Percentiles rank a stretch among this genome's conserved stretches.
These are phyloP conservation scores for Melaleuca alternifolia DNA, from an alignment of 345 rosid species.

Conservation along the genomic window DNA sequence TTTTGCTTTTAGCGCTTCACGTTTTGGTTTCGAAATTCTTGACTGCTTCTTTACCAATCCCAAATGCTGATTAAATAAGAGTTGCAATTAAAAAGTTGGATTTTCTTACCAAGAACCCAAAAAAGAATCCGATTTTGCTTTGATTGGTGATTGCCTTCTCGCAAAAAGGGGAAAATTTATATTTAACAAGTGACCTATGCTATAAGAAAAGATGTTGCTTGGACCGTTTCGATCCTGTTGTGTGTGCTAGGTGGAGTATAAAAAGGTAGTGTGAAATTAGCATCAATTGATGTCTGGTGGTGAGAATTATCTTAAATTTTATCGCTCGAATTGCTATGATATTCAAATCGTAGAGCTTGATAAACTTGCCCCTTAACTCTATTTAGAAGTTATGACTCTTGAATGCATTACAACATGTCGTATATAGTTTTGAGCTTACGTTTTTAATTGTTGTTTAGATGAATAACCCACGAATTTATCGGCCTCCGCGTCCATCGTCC, in stretches of 20 bases:
- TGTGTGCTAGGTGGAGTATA: neutral
- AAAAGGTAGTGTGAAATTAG: no score
- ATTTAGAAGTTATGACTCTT: neutral
- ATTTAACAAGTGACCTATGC: neutral
- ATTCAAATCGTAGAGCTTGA: neutral
- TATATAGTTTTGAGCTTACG: neutral
- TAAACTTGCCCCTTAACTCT: neutral
- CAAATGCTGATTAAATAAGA: neutral
- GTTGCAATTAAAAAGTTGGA: neutral
- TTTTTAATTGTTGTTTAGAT: neutral
- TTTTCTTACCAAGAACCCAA: neutral
- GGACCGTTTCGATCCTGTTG: no score
- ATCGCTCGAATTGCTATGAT: neutral
- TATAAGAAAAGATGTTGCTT: no score
- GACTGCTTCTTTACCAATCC: neutral
- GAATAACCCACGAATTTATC: neutral
- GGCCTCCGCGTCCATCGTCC: neutral
- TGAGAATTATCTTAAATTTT: neutral
- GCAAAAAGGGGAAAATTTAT: neutral
- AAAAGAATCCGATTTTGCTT: neutral
- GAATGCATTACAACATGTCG: neutral
- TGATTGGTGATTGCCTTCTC: neutral
- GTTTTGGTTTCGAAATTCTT: neutral
- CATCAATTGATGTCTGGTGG: neutral
- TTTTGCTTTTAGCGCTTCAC: neutral